Base-by-base conservation (phyloP, 2,329 filamentous ascomycete species). In the Xenosphaeropsis pyriputrescens region DNA sequence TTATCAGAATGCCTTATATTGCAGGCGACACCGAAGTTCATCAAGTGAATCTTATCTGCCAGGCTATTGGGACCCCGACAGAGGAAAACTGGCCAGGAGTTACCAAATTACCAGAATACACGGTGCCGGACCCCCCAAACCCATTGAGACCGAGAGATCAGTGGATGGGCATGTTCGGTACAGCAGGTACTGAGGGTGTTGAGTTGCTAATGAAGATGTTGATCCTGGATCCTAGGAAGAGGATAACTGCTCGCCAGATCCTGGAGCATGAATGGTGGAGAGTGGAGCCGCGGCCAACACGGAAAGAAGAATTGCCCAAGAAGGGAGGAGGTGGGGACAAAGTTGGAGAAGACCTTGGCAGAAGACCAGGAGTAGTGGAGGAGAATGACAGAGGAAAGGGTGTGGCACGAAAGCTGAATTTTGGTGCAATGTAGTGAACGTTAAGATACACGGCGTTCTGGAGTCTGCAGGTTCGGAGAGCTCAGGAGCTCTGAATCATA, bases 31-130 rank as follows among this genome's bases (percentile, higher is more conserved):
- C 76, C 2, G 91, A 96, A 55, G 68, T 96, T 45, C 76, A 89
- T 51, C 88, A 95, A 63, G 72, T 96, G 47, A 70, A 74, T 41
- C 71, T 89, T 47, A 93, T 96, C 45, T 85, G 79, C 54, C 75
- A 85, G 51, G 77, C 79, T 38, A 76, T 96, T 45, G 91, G 91
- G 41, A 93, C 86, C 0, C 91, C 91, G 0, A 91, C 77, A 4
- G 91, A 98, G 55, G 84, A 91, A 13, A 89, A 86, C 55, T 98
- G 91, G 91, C 88, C 91, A 1, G 89, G 89, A 18, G 88, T 98
- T 6, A 77, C 77, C 4, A 75, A 75, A 45, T 65, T 98, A 9
- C 75, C 78, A 12, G 79, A 79, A 42, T 98, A 91, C 59, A 74
- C 86, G n/a, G 71, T 81, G 1, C 70, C 79, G 2, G 71, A 73